A percentile compares a stretch with the other conserved stretches of the same genome.
These are phyloP conservation scores for Candida golubevii DNA, from an alignment of 805 yeast species.

Conservation along the genomic window DNA sequence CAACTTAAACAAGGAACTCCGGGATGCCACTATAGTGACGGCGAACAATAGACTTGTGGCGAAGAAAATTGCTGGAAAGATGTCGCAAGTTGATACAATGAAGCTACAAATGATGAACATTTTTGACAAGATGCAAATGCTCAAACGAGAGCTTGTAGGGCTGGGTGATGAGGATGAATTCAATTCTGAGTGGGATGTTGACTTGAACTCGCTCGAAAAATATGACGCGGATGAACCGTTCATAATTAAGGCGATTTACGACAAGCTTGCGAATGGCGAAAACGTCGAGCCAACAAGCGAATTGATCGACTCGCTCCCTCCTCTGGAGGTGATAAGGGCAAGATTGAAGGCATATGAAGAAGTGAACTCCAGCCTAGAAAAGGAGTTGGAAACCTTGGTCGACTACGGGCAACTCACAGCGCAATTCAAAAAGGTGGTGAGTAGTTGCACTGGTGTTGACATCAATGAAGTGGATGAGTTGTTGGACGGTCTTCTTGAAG, in stretches of 20 bases:
- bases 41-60: constrained; percentile 38
- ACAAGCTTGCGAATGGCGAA: constrained; percentile 38
- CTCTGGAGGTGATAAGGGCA: constrained; percentile 55
- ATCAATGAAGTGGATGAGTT: constrained; percentile 75
- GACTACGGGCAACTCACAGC: constrained; percentile 40
- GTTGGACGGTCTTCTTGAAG: constrained; percentile 79
- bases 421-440: constrained; percentile 83
- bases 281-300: constrained; percentile 24
- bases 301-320: constrained; percentile 39
- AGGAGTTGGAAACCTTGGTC: constrained; percentile 48
- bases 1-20: constrained; percentile 31
- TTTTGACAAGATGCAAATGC: constrained; percentile 30
- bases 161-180: constrained; percentile 19
- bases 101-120: constrained; percentile 43
- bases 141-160: constrained; percentile 18
- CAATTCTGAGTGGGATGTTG: constrained; percentile 48
- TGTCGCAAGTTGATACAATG: constrained; percentile 45
- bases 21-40: constrained; percentile 38
- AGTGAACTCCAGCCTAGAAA: constrained; percentile 56
- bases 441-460: constrained; percentile 85
- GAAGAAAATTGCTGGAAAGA: constrained; percentile 34
- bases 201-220: constrained; percentile 57
- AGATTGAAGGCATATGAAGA: constrained; percentile 74
- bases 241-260: constrained; percentile 57
- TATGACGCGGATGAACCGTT: constrained; percentile 94